Percentiles rank a stretch among this genome's conserved stretches.
Evolutionary conservation across 1,139 yeast genomes (phyloP).

Genomic region (Kurtzmaniella quercitrusa): DNA sequence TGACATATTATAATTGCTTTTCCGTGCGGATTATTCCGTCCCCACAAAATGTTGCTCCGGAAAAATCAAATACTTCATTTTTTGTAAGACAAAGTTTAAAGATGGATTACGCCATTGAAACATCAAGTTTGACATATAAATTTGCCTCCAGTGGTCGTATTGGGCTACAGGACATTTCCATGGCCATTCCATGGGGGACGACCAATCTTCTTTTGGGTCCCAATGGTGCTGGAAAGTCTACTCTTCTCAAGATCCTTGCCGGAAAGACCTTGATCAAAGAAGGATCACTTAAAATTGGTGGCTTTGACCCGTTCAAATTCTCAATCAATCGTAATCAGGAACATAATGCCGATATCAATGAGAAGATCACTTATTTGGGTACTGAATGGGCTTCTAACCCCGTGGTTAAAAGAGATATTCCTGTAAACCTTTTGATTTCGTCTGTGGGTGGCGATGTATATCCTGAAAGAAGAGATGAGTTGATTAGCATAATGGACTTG

Average conservation of each 20-base stretch:
- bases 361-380: conserved; percentile 71
- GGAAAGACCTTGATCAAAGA: conserved; percentile 83
- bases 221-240: conserved; percentile 96
- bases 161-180: conserved; percentile 62
- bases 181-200: conserved; percentile 65
- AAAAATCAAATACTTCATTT: neutral
- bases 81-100: neutral
- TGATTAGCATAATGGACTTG: conserved; percentile 74
- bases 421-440: conserved; percentile 71
- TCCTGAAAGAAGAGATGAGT: conserved; percentile 70
- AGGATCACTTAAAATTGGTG: conserved; percentile 69
- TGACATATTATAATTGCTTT: no score
- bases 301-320: conserved; percentile 81
- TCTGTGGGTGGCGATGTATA: conserved; percentile 80
- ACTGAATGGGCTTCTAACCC: conserved; percentile 98
- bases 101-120: conserved; percentile 52
- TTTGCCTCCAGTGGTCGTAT: conserved; percentile 61
- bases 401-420: conserved; percentile 84
- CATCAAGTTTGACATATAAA: conserved; percentile 62
- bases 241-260: conserved; percentile 75
- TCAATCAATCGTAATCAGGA: conserved; percentile 39
- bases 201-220: conserved; percentile 84
- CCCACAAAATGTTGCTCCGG: neutral
- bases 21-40: no score
- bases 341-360: conserved; percentile 43